Evolutionary conservation across 352 stramenopile species (phyloP).

Genomic region (Chrysophaeum taylorii): DNA sequence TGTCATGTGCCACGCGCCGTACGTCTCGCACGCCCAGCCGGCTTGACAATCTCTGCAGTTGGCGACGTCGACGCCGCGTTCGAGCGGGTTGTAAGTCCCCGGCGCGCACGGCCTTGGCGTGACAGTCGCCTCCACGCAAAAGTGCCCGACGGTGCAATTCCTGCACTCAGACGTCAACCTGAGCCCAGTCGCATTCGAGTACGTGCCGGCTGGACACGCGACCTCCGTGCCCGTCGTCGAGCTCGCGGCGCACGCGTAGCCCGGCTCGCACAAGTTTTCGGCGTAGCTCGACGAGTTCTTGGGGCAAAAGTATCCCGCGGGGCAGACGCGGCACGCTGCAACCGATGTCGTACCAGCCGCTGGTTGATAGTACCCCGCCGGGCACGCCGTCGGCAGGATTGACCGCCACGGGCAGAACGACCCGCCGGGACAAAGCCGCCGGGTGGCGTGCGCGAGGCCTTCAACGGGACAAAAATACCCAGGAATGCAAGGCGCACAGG

Average conservation of each 20-base stretch:
- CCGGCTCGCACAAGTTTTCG: constrained; percentile 20
- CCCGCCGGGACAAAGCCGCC: constrained; percentile 28
- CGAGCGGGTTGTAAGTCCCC: constrained; percentile 31
- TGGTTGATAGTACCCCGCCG: constrained; percentile 57
- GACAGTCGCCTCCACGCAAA: constrained; percentile 61
- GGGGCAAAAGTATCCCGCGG: constrained; percentile 3
- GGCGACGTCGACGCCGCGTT: not conserved
- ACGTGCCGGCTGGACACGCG: constrained; percentile 69
- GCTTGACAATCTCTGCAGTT: constrained; percentile 18
- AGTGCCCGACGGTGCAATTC: constrained; percentile 59
- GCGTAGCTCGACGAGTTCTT: not conserved
- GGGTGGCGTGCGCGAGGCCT: constrained; percentile 23
- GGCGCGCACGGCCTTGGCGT: constrained; percentile 64
- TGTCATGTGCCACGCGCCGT: constrained; percentile 16
- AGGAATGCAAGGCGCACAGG: constrained; percentile 64
- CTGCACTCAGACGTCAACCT: constrained; percentile 45
- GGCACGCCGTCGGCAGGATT: constrained; percentile 34
- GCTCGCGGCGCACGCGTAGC: constrained; percentile 55
- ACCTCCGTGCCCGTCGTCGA: constrained; percentile 54
- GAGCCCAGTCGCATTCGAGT: constrained; percentile 47
- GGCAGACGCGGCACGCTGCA: constrained; percentile 11
- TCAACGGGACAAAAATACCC: constrained; percentile 64
- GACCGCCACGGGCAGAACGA: constrained; percentile 34
- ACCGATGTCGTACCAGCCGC: not conserved
- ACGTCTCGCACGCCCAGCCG: constrained; percentile 24